Evolutionary conservation across 1,284 basidiomycete species (phyloP).

Genomic region (Chiua sp.): DNA sequence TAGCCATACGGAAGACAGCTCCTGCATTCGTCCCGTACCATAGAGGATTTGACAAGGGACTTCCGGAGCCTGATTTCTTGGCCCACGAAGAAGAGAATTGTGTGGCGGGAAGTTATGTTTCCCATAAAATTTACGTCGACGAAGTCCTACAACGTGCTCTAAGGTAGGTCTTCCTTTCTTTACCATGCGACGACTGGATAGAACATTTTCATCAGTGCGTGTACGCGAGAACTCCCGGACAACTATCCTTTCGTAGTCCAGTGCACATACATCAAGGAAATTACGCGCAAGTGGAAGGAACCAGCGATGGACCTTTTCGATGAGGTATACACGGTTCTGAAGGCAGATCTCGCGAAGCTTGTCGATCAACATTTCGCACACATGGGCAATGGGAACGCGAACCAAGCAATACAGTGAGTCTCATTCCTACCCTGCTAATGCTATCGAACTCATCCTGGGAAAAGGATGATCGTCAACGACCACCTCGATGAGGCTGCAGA

Average conservation of each 20-base stretch:
- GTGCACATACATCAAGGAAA: constrained; percentile 48
- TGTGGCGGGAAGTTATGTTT: neutral
- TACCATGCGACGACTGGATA: too few species aligned
- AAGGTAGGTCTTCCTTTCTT: too few species aligned
- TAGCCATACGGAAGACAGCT: too few species aligned
- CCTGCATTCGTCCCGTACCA: too few species aligned
- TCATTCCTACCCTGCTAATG: too few species aligned
- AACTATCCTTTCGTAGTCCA: constrained; percentile 67
- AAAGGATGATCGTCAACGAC: too few species aligned
- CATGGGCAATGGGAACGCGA: constrained; percentile 58
- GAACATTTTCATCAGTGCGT: constrained; percentile 45
- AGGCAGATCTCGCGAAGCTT: constrained; percentile 43
- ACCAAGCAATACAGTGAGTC: constrained; percentile 31
- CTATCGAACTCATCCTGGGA: too few species aligned
- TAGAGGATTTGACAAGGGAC: constrained; percentile 34
- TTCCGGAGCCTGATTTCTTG: too few species aligned
- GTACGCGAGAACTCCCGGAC: constrained; percentile 68
- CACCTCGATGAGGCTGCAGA: constrained; percentile 51
- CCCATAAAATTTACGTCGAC: constrained; percentile 56
- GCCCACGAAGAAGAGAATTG: neutral
- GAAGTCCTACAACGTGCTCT: constrained; percentile 54
- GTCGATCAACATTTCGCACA: constrained; percentile 51
- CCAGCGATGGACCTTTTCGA: constrained; percentile 54
- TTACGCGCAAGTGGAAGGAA: constrained; percentile 51
- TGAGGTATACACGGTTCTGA: constrained; percentile 43